Conservation (phyloP, 768 basidiomycete species). For the Pleurotus tuber-regium region DNA sequence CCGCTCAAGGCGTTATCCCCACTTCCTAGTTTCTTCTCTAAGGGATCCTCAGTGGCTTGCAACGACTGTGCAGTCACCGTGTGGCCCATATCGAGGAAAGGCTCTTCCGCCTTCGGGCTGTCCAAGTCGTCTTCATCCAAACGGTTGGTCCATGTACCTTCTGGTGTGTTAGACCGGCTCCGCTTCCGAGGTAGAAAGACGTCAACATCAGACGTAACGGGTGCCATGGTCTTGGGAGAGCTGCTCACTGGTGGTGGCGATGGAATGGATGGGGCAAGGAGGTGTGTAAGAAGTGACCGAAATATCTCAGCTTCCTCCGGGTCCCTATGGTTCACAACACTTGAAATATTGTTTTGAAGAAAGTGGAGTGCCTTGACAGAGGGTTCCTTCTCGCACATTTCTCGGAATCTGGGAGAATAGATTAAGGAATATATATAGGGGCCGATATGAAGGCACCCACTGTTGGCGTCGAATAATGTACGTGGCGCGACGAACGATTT, state of each 20-base stretch:
- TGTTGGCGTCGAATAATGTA: slow-evolving; percentile 71
- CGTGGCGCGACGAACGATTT: slow-evolving; percentile 60
- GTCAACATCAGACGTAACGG: slow-evolving; percentile 19
- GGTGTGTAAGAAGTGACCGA: slow-evolving; percentile 62
- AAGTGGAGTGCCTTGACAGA: slow-evolving; percentile 68
- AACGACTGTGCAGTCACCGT: slow-evolving; percentile 17
- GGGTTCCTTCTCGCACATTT: slow-evolving; percentile 67
- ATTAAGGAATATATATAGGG: background rate
- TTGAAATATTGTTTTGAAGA: slow-evolving; percentile 65
- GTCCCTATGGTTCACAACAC: slow-evolving; percentile 68
- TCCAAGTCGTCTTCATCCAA: slow-evolving; percentile 31
- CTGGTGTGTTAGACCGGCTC: slow-evolving; percentile 40
- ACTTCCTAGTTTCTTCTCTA: slow-evolving; percentile 18
- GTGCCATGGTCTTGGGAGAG: slow-evolving; percentile 10
- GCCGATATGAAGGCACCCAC: slow-evolving; percentile 35
- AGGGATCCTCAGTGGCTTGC: slow-evolving; percentile 24
- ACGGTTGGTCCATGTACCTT: slow-evolving; percentile 41
- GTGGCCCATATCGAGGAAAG: background rate
- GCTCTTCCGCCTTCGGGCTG: slow-evolving; percentile 8
- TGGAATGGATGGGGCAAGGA: slow-evolving; percentile 41
- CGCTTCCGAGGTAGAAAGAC: slow-evolving; percentile 42
- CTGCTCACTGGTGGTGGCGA: slow-evolving; percentile 6
- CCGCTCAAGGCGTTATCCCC: slow-evolving; percentile 31
- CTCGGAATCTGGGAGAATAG: slow-evolving; percentile 59
- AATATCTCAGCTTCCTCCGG: slow-evolving; percentile 60